Conservation (phyloP, 2,329 filamentous ascomycete species). For the Xylaria multiplex region DNA sequence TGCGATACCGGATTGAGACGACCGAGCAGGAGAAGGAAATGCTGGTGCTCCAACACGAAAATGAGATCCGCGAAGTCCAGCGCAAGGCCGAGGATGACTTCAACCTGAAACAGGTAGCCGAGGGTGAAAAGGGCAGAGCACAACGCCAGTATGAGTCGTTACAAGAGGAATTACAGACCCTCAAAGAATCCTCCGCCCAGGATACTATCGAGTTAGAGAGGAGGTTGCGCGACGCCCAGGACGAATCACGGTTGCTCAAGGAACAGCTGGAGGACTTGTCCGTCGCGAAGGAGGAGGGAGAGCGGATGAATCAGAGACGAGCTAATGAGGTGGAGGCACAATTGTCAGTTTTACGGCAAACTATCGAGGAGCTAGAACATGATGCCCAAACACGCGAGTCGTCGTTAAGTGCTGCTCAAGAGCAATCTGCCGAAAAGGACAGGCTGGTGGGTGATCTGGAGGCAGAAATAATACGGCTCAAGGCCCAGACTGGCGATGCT, state of each 20-base stretch:
- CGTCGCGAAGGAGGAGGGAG: constrained; percentile 73
- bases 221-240: constrained; percentile 74
- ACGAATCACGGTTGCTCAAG: constrained; percentile 76
- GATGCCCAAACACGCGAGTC: constrained; percentile 67
- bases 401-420: constrained; percentile 69
- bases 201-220: constrained; percentile 75
- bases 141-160: constrained; percentile 61
- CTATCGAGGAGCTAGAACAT: constrained; percentile 67
- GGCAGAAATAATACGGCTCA: constrained; percentile 82
- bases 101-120: constrained; percentile 70
- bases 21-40: constrained; percentile 89
- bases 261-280: constrained; percentile 83
- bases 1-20: constrained; percentile 88
- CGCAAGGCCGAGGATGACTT: constrained; percentile 87
- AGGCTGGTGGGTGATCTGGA: constrained; percentile 78
- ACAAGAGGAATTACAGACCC: constrained; percentile 61
- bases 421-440: constrained; percentile 75
- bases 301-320: constrained; percentile 68
- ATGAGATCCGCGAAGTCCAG: constrained; percentile 83
- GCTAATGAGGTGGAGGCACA: constrained; percentile 65
- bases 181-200: constrained; percentile 60
- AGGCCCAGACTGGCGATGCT: constrained; percentile 85
- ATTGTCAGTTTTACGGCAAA: constrained; percentile 57
- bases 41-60: constrained; percentile 78
- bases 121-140: constrained; percentile 63